Percentiles rank a stretch among this genome's conserved stretches.
phyloP scores from a whole-genome alignment of 2,329 filamentous ascomycete species.

The Epichloe baconii region DNA sequence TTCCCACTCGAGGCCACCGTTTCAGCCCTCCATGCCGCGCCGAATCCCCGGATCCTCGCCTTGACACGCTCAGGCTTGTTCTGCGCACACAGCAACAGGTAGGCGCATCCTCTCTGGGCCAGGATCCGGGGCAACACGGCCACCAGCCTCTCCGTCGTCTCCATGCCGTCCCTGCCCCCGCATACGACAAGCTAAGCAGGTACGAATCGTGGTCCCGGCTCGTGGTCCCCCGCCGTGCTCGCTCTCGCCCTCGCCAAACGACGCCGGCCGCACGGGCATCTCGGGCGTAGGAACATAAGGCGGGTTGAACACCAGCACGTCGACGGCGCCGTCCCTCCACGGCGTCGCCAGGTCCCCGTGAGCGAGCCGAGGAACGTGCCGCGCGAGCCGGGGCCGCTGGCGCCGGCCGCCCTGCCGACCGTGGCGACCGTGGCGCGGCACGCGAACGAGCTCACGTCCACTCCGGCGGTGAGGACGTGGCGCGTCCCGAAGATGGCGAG shows the following conservation, averaged over 20 bases:
- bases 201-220: conserved; percentile 71
- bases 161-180: conserved; percentile 89
- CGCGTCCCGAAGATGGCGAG: conserved; percentile 56
- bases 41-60: conserved; percentile 40
- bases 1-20: conserved; percentile 74
- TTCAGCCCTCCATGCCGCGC: conserved; percentile 53
- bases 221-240: conserved; percentile 14
- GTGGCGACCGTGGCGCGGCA: conserved; percentile 65
- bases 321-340: conserved; percentile 46
- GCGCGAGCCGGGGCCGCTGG: conserved; percentile 19
- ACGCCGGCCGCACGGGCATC: conserved; percentile 42
- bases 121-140: conserved; percentile 53
- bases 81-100: conserved; percentile 79
- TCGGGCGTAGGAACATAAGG: conserved; percentile 85
- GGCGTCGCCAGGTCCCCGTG: conserved; percentile 55
- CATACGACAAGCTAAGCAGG: conserved; percentile 74
- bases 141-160: conserved; percentile 72
- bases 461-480: conserved; percentile 57
- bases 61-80: conserved; percentile 73
- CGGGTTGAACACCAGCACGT: conserved; percentile 90
- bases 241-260: conserved; percentile 7
- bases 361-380: conserved; percentile 51
- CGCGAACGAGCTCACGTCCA: conserved; percentile 78
- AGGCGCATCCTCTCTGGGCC: conserved; percentile 60
- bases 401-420: conserved; percentile 32